Conservation (phyloP, 148 eudicot genomes). For the Selenicereus undatus region DNA sequence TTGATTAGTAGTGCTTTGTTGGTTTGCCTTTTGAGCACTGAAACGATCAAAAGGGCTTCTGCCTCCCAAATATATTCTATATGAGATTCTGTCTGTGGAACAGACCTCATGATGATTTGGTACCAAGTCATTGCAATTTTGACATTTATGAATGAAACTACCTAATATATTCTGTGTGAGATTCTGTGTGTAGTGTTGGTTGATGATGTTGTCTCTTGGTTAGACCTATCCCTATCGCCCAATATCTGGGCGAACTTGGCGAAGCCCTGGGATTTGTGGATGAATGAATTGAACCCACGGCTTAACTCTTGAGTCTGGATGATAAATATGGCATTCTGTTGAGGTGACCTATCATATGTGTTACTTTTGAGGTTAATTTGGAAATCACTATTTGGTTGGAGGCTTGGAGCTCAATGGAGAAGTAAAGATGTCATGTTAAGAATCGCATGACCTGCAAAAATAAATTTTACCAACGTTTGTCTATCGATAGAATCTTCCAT, state of each 20-base stretch:
- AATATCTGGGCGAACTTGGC: neutral
- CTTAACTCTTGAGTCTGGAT: neutral
- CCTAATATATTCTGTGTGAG: no score
- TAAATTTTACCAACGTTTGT: no score
- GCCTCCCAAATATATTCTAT: no score
- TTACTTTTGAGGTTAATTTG: neutral
- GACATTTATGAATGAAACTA: no score
- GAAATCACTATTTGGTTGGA: neutral
- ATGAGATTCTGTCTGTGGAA: no score
- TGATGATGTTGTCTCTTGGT: neutral
- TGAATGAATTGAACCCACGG: neutral
- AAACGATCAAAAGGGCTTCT: no score
- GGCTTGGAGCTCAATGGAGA: neutral
- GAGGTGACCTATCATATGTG: neutral
- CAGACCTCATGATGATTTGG: no score
- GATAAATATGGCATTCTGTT: neutral
- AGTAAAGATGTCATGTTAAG: neutral
- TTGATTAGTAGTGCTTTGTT: no score
- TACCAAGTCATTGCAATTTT: no score
- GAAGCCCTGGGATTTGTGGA: neutral
- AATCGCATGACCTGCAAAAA: neutral
- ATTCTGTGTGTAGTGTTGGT: neutral
- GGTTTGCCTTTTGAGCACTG: no score
- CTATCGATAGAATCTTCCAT: neutral
- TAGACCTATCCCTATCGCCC: neutral